Evolutionary conservation across 192 early-diverging fungal genomes (phyloP).

Genomic region (Coemansia sp.): DNA sequence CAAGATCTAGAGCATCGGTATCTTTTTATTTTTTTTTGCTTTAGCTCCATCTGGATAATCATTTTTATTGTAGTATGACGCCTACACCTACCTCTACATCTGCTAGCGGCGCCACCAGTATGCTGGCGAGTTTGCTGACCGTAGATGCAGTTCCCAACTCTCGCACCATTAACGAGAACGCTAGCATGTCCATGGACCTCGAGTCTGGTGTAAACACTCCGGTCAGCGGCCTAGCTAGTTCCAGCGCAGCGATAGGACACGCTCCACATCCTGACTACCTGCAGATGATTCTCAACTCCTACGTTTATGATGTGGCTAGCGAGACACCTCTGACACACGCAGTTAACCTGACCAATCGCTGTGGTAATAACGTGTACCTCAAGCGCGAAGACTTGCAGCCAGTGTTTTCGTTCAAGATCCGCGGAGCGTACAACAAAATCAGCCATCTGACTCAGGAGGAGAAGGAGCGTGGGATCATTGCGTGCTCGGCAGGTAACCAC

Average conservation of each 20-base stretch:
- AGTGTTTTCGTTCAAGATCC: conserved; percentile 97
- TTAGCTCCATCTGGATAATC: not conserved
- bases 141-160: conserved; percentile 38
- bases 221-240: not conserved
- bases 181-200: conserved; percentile 15
- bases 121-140: not conserved
- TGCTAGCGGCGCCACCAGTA: not conserved
- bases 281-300: conserved; percentile 87
- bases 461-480: conserved; percentile 82
- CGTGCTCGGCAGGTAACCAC: conserved; percentile 98
- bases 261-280: conserved; percentile 77
- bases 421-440: conserved; percentile 95
- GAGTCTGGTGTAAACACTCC: conserved; percentile 6
- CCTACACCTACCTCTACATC: not conserved
- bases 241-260: not conserved
- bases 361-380: conserved; percentile 69
- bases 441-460: conserved; percentile 78
- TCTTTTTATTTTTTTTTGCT: not conserved
- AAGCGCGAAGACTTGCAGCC: conserved; percentile 98
- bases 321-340: conserved; percentile 89
- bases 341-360: conserved; percentile 72
- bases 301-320: conserved; percentile 90
- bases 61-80: not conserved
- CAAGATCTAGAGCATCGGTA: not conserved
- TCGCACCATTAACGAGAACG: conserved; percentile 49